A percentile compares a stretch with the other conserved stretches of the same genome.
phyloP scores from a whole-genome alignment of 768 basidiomycete genomes.

The Xerocomellus dryophilus region DNA sequence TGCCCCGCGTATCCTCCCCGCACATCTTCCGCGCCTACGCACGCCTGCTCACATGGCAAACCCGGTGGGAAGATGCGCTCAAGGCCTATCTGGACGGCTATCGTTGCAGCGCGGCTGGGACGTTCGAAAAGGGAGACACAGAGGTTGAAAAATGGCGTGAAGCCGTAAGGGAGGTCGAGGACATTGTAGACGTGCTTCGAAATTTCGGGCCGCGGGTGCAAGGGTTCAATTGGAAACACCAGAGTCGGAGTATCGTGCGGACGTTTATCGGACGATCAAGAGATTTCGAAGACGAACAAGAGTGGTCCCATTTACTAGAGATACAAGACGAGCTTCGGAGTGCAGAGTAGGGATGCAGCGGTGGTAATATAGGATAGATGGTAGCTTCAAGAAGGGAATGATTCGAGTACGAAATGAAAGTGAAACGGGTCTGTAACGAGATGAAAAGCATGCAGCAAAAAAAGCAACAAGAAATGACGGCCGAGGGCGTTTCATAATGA shows the following conservation, averaged over 20 bases:
- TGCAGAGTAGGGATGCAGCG: conserved; percentile 12
- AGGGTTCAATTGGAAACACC: conserved; percentile 73
- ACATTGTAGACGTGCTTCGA: conserved; percentile 76
- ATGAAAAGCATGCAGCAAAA: conserved; percentile 8
- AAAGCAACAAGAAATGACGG: background rate
- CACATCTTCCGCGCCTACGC: conserved; percentile 84
- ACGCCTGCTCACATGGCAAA: conserved; percentile 72
- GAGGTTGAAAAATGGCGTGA: conserved; percentile 69
- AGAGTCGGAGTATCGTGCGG: conserved; percentile 82
- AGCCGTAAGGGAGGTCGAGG: conserved; percentile 75
- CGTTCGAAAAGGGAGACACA: conserved; percentile 64
- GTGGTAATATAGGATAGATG: conserved; percentile 19
- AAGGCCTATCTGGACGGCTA: conserved; percentile 86
- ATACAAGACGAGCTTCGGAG: conserved; percentile 40
- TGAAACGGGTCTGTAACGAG: conserved; percentile 2
- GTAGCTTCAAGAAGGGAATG: background rate
- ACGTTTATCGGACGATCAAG: conserved; percentile 85
- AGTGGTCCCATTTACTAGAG: conserved; percentile 68
- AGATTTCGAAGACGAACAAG: conserved; percentile 86
- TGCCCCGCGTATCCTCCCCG: conserved; percentile 76
- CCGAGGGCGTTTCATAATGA: conserved; percentile 20
- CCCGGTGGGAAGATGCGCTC: conserved; percentile 70
- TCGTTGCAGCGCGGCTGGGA: conserved; percentile 59
- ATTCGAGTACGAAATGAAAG: background rate
- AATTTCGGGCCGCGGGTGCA: conserved; percentile 76